phyloP scores from a whole-genome alignment of 1,139 yeast species.

The Zygosaccharomyces sapae region DNA sequence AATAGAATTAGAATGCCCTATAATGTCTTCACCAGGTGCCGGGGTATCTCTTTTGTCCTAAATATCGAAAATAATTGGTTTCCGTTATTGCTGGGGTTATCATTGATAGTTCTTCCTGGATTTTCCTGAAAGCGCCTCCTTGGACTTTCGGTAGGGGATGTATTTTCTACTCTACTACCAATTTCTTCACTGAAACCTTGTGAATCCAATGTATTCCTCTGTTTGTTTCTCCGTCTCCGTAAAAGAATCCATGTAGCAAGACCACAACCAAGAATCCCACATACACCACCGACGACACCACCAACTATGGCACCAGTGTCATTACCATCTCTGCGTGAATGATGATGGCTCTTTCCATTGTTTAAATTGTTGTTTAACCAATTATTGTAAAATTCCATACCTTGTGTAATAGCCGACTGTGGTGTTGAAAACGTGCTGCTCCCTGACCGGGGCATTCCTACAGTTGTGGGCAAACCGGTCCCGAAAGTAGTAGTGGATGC shows the following conservation, averaged over 20 bases:
- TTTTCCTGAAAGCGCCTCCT: not conserved
- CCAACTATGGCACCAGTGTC: conserved; percentile 26
- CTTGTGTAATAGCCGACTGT: conserved; percentile 36
- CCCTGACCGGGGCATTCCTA: conserved; percentile 25
- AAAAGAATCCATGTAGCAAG: conserved; percentile 17
- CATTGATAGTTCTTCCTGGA: not conserved
- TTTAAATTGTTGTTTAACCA: conserved; percentile 21
- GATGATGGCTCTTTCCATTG: conserved; percentile 7
- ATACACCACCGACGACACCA: conserved; percentile 31
- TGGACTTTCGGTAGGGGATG: conserved; percentile 6
- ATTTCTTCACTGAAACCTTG: conserved; percentile 17
- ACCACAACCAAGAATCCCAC: conserved; percentile 22
- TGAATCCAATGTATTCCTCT: conserved; percentile 6
- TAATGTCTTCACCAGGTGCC: not conserved
- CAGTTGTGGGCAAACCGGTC: conserved; percentile 37
- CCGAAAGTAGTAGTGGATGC: conserved; percentile 40
- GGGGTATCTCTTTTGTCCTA: conserved; percentile 2
- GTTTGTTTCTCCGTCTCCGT: conserved; percentile 14
- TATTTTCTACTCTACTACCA: conserved; percentile 14
- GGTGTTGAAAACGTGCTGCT: conserved; percentile 26
- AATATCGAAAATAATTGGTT: conserved; percentile 3
- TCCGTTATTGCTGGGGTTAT: not conserved
- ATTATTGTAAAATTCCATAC: conserved; percentile 29
- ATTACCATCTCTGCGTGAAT: not conserved
- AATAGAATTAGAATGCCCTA: not conserved